A percentile compares a stretch with the other conserved stretches of the same genome.
Conservation (phyloP, 2,329 filamentous ascomycete species). For the Catunica adiposa region DNA sequence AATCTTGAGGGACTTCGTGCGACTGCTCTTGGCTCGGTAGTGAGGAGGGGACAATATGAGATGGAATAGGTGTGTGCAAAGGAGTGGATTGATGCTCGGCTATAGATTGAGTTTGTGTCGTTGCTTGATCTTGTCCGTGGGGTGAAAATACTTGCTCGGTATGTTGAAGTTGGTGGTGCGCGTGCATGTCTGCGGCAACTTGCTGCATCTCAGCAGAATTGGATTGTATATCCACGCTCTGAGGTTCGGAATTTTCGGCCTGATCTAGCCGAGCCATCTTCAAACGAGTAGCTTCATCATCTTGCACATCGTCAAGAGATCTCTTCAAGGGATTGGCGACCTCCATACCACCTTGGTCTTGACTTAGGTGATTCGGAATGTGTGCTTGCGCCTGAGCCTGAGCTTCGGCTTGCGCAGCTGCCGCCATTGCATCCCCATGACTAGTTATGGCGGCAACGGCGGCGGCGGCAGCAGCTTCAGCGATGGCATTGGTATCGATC, state of each 20-base stretch:
- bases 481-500: not conserved
- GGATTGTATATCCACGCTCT: conserved; percentile 11
- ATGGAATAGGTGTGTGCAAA: conserved; percentile 5
- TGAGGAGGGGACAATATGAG: conserved; percentile 2
- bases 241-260: not conserved
- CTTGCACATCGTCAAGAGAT: conserved; percentile 21
- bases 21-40: not conserved
- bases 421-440: conserved; percentile 14
- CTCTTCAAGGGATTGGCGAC: conserved; percentile 27
- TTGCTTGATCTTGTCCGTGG: not conserved
- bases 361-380: not conserved
- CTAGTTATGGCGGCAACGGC: not conserved
- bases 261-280: conserved; percentile 12
- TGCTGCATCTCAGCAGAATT: not conserved
- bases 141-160: conserved; percentile 2
- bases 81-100: not conserved
- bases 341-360: conserved; percentile 12
- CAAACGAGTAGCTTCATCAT: conserved; percentile 5
- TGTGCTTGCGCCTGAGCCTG: conserved; percentile 21
- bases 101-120: not conserved
- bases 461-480: conserved; percentile 11
- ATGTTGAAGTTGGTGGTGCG: conserved; percentile 11
- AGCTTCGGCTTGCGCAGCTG: conserved; percentile 24
- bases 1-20: conserved; percentile 5
- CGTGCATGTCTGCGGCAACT: not conserved